phyloP scores from a whole-genome alignment of 1,139 yeast species.

The Kurtzmaniella quercitrusa region DNA sequence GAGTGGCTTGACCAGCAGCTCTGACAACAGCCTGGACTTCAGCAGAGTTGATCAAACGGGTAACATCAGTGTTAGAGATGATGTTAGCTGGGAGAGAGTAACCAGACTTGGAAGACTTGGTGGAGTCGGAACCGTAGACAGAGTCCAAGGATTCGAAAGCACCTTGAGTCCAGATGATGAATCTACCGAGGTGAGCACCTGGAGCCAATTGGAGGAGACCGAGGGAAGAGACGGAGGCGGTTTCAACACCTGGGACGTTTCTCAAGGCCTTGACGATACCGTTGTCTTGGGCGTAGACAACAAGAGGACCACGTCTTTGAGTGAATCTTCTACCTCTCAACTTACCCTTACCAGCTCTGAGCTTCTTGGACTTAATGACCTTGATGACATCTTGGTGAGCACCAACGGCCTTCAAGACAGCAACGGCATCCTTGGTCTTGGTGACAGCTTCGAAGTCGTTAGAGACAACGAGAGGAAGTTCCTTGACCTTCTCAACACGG shows the following conservation, averaged over 20 bases:
- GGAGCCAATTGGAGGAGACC: slow-evolving; percentile 99
- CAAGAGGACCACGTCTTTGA: slow-evolving; percentile 99
- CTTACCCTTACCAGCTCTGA: slow-evolving; percentile 99
- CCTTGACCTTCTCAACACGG: slow-evolving; percentile 98
- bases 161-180: slow-evolving; percentile 98
- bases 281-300: slow-evolving; percentile 96
- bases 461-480: slow-evolving; percentile 97
- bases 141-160: slow-evolving; percentile 97
- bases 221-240: slow-evolving; percentile 87
- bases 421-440: slow-evolving; percentile 99
- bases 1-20: slow-evolving; percentile 93
- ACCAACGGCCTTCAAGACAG: slow-evolving; percentile 96
- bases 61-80: slow-evolving; percentile 91
- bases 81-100: slow-evolving; percentile 93
- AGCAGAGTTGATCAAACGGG: slow-evolving; percentile 98
- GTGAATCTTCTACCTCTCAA: slow-evolving; percentile 99
- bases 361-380: slow-evolving; percentile 97
- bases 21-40: slow-evolving; percentile 97
- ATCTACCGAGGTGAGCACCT: slow-evolving; percentile 99
- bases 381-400: slow-evolving; percentile 98
- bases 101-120: slow-evolving; percentile 81
- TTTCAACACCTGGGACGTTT: slow-evolving; percentile 99
- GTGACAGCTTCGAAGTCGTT: slow-evolving; percentile 87
- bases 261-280: slow-evolving; percentile 98
- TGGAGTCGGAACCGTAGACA: slow-evolving; percentile 93